Base-by-base conservation (phyloP, 176 grass and related monocot genomes). In the Sorghum bicolor region DNA sequence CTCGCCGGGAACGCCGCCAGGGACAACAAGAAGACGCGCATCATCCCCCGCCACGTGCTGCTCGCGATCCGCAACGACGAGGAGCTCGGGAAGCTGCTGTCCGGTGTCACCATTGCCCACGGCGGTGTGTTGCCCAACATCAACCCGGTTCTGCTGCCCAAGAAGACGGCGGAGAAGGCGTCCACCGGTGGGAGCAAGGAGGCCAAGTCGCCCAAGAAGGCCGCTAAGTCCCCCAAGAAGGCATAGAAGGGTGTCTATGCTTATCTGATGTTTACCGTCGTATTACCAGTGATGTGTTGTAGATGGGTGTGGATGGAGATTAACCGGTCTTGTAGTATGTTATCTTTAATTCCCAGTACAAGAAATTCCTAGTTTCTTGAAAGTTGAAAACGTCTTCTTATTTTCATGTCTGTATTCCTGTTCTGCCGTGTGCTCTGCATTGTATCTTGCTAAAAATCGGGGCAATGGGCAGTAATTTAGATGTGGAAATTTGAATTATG, bases 21-120 rank as follows among this genome's bases (percentile, higher is more conserved):
- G 80, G 91, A 92, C 84, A 92, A 92, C 91, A 92, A 92, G 87
- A 92, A 92, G 87, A 63, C 44, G 2, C 64, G 91, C 57, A 92
- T 92, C 66, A 78, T 92, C 77, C 91, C 91, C 2, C 57, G 91
- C 12, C 91, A 92, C 60, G 76, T 92, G 38, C 76, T 92, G 10
- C 84, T 92, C 5, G 91, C 91, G 4, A 77, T 92, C 52, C 25
- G 91, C 65, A 92, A 92, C 72, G 91, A 92, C 19, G 84, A 92
- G 87, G 91, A 92, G 84, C 87, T 92, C 4, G 91, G 91, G 0
- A 92, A 61, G 81, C 45, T 92, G 58, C 71, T 92, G 29, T 8
- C 84, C 5, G 91, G 91, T 7, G 91, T 92, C 3, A 92, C 91
- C 41, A 92, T 92, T 31, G 84, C 91, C 0, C 91, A 89, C 58